phyloP scores from a whole-genome alignment of 2,329 filamentous ascomycete species.

The Diaporthe batatas region DNA sequence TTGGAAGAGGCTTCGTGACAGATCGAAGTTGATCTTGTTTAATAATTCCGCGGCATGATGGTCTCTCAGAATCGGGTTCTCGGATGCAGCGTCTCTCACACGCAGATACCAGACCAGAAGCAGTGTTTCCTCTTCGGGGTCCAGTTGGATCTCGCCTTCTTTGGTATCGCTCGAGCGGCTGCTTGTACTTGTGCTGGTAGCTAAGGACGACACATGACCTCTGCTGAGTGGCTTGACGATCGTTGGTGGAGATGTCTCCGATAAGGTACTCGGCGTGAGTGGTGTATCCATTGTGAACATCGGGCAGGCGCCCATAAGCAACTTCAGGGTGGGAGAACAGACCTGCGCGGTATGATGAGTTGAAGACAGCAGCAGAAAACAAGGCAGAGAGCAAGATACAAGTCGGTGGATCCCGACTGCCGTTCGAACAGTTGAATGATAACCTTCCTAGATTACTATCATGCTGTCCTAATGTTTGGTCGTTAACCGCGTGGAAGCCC shows the following conservation, averaged over 20 bases:
- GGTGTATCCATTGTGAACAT: slow-evolving; percentile 6
- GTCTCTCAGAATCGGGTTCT: slow-evolving; percentile 44
- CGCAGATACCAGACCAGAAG: slow-evolving; percentile 34
- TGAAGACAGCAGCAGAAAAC: background rate
- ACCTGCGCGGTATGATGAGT: background rate
- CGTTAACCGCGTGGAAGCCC: background rate
- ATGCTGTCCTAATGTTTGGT: slow-evolving; percentile 3
- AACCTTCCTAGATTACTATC: background rate
- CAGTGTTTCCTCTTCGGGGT: slow-evolving; percentile 27
- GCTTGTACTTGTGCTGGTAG: slow-evolving; percentile 1
- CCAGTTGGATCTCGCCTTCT: slow-evolving; percentile 5
- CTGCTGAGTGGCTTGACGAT: slow-evolving; percentile 22
- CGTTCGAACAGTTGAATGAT: background rate
- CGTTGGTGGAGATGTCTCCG: background rate
- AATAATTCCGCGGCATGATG: slow-evolving; percentile 42
- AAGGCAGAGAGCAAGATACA: background rate
- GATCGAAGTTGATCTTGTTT: slow-evolving; percentile 44
- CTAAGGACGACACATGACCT: background rate
- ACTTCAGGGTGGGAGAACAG: background rate
- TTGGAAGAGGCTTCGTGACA: slow-evolving; percentile 42
- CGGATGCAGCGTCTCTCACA: slow-evolving; percentile 17
- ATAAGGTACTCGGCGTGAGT: background rate
- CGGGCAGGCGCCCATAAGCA: background rate
- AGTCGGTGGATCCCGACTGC: background rate
- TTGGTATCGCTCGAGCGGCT: background rate